Evolutionary conservation across 176 grass and related monocot species (phyloP), one percentile per base, ranked within the genome.

Genomic region (Microstegium vimineum): DNA sequence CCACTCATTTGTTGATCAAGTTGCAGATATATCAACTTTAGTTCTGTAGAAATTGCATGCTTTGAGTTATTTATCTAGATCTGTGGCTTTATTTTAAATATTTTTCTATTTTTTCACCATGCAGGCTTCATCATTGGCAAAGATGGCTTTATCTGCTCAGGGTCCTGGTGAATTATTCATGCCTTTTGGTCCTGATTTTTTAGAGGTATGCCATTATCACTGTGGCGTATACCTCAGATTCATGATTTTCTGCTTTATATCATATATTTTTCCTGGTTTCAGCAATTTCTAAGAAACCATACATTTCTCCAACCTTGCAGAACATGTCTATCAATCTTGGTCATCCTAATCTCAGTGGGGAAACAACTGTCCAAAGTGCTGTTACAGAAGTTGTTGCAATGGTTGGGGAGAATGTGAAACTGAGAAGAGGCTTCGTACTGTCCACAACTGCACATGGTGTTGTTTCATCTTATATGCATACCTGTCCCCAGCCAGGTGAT

Each of bases 311-410:
- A 71, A 73, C 66, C 64, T 69, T 91, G 47, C 82, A 98, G 92
- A 84, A 89, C 63, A 81, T 87, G 81, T 86, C 36, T 78, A 93
- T 98, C 62, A 98, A 84, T 72, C 90, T 98, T 35, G 84, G 93
- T 64, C 95, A 98, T 90, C 90, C 92, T 66, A 98, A 91, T 84
- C 81, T 94, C 65, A 82, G 81, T 64, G 92, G 92, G 34, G 95
- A 94, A 84, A 94, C 95, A 79, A 94, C 90, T 42, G 86, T 93
- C 81, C 90, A 84, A 90, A 82, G 73, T 80, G 92, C 95, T 81
- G 84, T 98, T 83, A 86, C 90, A 76, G 95, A 98, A 87, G 90
- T 98, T 85, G 92, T 90, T 91, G 92, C 95, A 71, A 94, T 98
- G 92, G 95, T 98, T 40, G 95, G 95, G 64, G 95, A 98, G 85